Conservation (phyloP, 2,329 filamentous ascomycete species). For the Diaporthe vaccinii region DNA sequence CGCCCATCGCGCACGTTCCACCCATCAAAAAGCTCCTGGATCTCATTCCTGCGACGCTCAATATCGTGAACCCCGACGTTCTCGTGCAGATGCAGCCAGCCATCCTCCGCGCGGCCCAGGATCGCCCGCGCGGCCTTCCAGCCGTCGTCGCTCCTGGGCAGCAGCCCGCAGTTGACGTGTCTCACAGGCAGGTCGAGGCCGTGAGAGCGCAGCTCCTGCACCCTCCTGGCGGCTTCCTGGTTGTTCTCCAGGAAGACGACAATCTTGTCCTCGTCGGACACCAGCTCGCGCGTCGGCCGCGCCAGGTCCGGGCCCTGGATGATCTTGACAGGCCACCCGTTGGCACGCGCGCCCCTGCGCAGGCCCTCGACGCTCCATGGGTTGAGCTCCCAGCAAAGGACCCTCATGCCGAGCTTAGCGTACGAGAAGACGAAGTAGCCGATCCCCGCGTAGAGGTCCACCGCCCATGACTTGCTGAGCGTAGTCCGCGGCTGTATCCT, state of each 20-base stretch:
- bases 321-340: constrained; percentile 74
- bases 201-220: constrained; percentile 54
- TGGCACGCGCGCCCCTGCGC: constrained; percentile 78
- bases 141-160: constrained; percentile 68
- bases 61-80: constrained; percentile 72
- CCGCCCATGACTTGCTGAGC: constrained; percentile 62
- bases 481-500: background rate
- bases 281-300: constrained; percentile 53
- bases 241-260: constrained; percentile 81
- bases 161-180: constrained; percentile 75
- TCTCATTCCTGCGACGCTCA: constrained; percentile 58
- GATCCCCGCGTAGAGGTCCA: constrained; percentile 93
- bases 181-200: constrained; percentile 56
- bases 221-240: constrained; percentile 59
- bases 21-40: constrained; percentile 61
- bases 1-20: constrained; percentile 47
- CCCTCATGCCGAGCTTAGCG: constrained; percentile 75
- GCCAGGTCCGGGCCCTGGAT: constrained; percentile 58
- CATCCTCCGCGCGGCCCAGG: constrained; percentile 50
- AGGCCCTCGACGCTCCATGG: constrained; percentile 89
- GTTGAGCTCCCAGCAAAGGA: constrained; percentile 93
- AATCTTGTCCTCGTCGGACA: constrained; percentile 66
- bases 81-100: constrained; percentile 77
- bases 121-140: constrained; percentile 68
- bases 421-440: constrained; percentile 95